Evolutionary conservation across 345 rosid genomes (phyloP).

Genomic region (Firmiana major): DNA sequence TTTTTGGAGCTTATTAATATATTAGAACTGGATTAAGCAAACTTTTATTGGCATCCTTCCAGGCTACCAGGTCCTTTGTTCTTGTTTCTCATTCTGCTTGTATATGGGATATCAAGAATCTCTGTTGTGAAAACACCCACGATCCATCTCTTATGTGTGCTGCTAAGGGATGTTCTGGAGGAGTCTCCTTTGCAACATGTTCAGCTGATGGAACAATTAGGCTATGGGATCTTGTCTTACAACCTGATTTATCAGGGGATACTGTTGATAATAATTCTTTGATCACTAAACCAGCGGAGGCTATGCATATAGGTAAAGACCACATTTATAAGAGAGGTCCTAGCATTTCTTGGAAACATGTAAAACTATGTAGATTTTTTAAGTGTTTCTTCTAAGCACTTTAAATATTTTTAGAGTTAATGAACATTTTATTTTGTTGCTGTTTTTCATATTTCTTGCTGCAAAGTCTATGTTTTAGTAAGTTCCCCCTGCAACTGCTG

Average conservation of each 20-base stretch:
- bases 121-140: slow-evolving; percentile 74
- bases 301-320: slow-evolving; percentile 49
- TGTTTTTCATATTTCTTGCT: background rate
- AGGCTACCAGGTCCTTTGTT: slow-evolving; percentile 65
- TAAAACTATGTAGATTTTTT: background rate
- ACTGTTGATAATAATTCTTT: slow-evolving; percentile 23
- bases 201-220: slow-evolving; percentile 80
- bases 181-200: slow-evolving; percentile 82
- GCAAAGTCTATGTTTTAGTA: background rate
- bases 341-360: background rate
- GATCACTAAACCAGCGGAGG: slow-evolving; percentile 26
- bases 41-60: slow-evolving; percentile 22
- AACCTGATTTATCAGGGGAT: slow-evolving; percentile 35
- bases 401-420: background rate
- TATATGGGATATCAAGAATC: slow-evolving; percentile 81
- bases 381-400: background rate
- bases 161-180: slow-evolving; percentile 80
- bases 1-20: slow-evolving; percentile 19
- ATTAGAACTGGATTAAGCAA: slow-evolving; percentile 19
- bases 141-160: slow-evolving; percentile 64
- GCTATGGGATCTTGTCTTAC: slow-evolving; percentile 74
- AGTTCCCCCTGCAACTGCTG: background rate
- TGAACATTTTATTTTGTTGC: slow-evolving; percentile 6
- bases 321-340: background rate
- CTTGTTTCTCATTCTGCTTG: slow-evolving; percentile 73